Evolutionary conservation across 352 stramenopile species (phyloP).

Genomic region (Phytopythium cucurbitacearum): DNA sequence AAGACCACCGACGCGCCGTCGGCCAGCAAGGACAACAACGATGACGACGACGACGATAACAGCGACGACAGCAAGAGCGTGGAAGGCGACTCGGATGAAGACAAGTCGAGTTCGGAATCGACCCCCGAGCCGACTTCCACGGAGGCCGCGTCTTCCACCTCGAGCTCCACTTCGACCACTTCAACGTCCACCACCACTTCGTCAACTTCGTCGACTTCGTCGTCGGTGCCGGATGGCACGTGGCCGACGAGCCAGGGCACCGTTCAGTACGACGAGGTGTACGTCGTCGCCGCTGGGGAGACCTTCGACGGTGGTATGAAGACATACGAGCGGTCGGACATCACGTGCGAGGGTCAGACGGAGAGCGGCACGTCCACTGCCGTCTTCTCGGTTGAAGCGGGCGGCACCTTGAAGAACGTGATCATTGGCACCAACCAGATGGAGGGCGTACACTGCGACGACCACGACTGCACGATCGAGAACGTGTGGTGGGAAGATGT

Average conservation of each 20-base stretch:
- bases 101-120: neutral
- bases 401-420: constrained; percentile 35
- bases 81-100: neutral
- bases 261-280: constrained; percentile 22
- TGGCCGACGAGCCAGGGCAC: constrained; percentile 25
- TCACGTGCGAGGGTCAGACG: constrained; percentile 20
- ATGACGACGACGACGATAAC: constrained; percentile 1
- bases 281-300: constrained; percentile 23
- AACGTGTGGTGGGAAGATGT: constrained; percentile 36
- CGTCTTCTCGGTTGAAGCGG: constrained; percentile 29
- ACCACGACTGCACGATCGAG: constrained; percentile 24
- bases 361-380: constrained; percentile 18
- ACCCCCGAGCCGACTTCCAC: neutral
- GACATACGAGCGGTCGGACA: constrained; percentile 37
- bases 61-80: neutral
- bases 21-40: neutral
- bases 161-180: neutral
- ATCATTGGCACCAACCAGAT: constrained; percentile 33
- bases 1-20: neutral
- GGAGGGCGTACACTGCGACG: constrained; percentile 28
- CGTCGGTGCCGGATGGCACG: constrained; percentile 7
- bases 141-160: neutral
- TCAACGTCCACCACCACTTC: neutral
- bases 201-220: neutral
- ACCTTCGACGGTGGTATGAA: constrained; percentile 28